Evolutionary conservation across 805 yeast genomes (phyloP), one percentile per base, ranked within the genome.

Genomic region (Cyberlindnera euphorbiae): DNA sequence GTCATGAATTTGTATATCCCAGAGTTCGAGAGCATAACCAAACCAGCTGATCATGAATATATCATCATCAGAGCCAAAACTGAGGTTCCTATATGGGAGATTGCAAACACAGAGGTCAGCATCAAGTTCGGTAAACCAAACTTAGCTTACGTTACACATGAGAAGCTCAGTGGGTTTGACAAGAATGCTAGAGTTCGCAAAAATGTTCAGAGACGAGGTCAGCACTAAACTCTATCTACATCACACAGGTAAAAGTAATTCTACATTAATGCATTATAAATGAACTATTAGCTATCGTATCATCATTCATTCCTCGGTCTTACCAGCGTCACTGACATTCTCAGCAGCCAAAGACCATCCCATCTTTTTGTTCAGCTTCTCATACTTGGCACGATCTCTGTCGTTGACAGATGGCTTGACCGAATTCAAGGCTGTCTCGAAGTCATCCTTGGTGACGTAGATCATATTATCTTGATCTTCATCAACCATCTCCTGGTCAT

Each of bases 331-430:
- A 32, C 49, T 31, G 12, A 30, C 22, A 24, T 22, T 34, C 37
- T 57, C 63, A 10, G 60, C 59, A 22, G 69, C 57, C 37, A 65
- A 61, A 25, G 75, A 76, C 88, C 87, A 80, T 0, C 88, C 90
- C 75, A 86, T 70, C 44, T 79, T 70, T 55, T 74, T 80, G 47
- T 81, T 83, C 52, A 87, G 62, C 45, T 70, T 66, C 40, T 85
- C 93, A 55, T 89, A 89, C 53, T 80, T 83, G 28, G 65, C 50
- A 44, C 96, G 72, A 53, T 89, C 97, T 43, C 67, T 71, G 53
- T 87, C 97, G 47, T 88, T 79, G 5, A 90, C 98, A 56, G 95
- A 83, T 1, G 97, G 97, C 44, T 82, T 80, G 14, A 93, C 86
- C 44, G 76, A 77, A 22, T 65, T 64, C 41, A 93, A 70, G 0